Conservation (phyloP, 2,329 filamentous ascomycete genomes). For the Pestalotiopsis sp. region DNA sequence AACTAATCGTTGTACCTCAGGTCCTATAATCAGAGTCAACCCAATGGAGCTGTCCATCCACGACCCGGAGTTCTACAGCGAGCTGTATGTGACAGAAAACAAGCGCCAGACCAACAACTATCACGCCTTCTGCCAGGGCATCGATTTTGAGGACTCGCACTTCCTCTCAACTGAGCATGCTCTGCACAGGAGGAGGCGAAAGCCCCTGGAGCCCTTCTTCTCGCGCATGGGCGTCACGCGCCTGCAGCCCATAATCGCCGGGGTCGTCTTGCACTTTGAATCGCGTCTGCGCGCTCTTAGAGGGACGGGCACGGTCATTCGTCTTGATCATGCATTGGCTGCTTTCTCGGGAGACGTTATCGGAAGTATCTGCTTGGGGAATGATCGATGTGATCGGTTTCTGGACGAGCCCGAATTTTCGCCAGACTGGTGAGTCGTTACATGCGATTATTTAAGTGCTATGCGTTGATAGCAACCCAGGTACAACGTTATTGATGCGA, state of each 20-base stretch:
- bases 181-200: constrained; percentile 14
- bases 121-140: constrained; percentile 12
- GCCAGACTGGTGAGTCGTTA: constrained; percentile 14
- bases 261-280: constrained; percentile 11
- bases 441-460: no score
- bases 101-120: constrained; percentile 17
- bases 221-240: background rate
- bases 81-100: constrained; percentile 12
- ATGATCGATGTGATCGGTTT: constrained; percentile 3
- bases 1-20: background rate
- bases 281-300: constrained; percentile 7
- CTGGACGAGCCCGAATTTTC: constrained; percentile 15
- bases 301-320: background rate
- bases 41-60: constrained; percentile 17
- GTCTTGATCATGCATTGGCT: constrained; percentile 10
- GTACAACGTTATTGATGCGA: background rate
- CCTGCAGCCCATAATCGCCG: background rate
- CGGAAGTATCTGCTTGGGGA: constrained; percentile 15
- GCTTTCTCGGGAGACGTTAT: constrained; percentile 15
- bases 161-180: constrained; percentile 13
- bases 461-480: background rate
- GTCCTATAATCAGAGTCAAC: constrained; percentile 17
- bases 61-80: background rate
- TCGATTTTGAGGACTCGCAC: constrained; percentile 6
- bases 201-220: constrained; percentile 17